These are phyloP conservation scores for Leucocoprinus birnbaumii DNA, from an alignment of 768 basidiomycete species.

Conservation along the genomic window DNA sequence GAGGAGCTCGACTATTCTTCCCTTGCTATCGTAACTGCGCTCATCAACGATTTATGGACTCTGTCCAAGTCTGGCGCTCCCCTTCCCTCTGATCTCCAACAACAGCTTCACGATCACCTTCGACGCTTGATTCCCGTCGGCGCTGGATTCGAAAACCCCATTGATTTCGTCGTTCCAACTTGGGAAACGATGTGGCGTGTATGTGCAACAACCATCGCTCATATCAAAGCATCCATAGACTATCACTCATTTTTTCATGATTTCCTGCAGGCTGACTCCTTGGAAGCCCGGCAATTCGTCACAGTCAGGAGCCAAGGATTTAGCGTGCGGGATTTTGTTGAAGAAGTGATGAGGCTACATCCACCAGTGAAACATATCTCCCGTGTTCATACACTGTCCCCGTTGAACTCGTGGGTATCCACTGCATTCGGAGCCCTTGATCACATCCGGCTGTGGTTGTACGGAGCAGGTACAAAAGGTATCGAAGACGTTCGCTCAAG, in stretches of 20 bases:
- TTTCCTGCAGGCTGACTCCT: constrained; percentile 35
- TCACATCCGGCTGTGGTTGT: background rate
- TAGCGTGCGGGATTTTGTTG: constrained; percentile 33
- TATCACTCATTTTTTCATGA: constrained; percentile 16
- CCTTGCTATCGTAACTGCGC: constrained; percentile 31
- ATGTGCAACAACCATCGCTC: constrained; percentile 40
- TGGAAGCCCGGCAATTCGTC: constrained; percentile 27
- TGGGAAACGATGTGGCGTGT: constrained; percentile 68
- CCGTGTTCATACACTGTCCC: constrained; percentile 24
- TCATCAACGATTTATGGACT: constrained; percentile 46
- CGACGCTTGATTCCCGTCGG: constrained; percentile 36
- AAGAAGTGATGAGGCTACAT: constrained; percentile 45
- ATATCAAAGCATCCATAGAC: constrained; percentile 25
- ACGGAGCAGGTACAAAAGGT: background rate
- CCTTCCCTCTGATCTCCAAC: constrained; percentile 33
- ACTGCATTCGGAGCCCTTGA: background rate
- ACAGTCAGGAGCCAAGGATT: constrained; percentile 15
- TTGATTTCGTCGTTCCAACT: constrained; percentile 53
- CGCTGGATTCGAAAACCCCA: constrained; percentile 31
- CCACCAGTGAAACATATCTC: constrained; percentile 50
- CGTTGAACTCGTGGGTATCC: too few species aligned
- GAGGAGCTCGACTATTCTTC: constrained; percentile 27
- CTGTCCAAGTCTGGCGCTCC: constrained; percentile 34
- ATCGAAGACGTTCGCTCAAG: constrained; percentile 17
- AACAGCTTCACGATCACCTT: constrained; percentile 23